Evolutionary conservation across 1,284 basidiomycete species (phyloP).

Genomic region (Paramarasmius palmivorus): DNA sequence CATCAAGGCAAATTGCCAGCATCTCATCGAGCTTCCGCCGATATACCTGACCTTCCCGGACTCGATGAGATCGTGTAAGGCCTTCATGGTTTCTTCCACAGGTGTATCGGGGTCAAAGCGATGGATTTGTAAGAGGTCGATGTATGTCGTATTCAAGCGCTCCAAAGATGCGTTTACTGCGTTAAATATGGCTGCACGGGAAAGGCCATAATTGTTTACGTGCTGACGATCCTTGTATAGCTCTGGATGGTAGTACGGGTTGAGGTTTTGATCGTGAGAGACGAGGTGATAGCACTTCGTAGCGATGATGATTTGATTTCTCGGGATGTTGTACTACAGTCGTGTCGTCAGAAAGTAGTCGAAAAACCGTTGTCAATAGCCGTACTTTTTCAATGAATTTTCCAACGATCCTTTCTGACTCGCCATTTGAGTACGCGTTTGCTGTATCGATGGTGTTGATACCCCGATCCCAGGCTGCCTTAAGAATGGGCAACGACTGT

Average conservation of each 20-base stretch:
- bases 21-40: slow-evolving; percentile 33
- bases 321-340: slow-evolving; percentile 36
- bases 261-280: slow-evolving; percentile 7
- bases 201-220: slow-evolving; percentile 36
- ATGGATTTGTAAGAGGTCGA: slow-evolving; percentile 37
- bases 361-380: not conserved
- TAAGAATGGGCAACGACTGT: slow-evolving; percentile 12
- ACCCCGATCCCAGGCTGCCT: slow-evolving; percentile 18
- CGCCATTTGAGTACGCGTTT: slow-evolving; percentile 20
- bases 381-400: slow-evolving; percentile 31
- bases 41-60: slow-evolving; percentile 40
- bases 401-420: slow-evolving; percentile 30
- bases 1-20: slow-evolving; percentile 32
- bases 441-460: slow-evolving; percentile 17
- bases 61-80: slow-evolving; percentile 39
- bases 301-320: slow-evolving; percentile 37
- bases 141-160: slow-evolving; percentile 33
- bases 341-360: not conserved
- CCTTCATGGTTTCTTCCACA: slow-evolving; percentile 40
- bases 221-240: slow-evolving; percentile 25
- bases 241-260: slow-evolving; percentile 4
- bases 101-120: slow-evolving; percentile 34
- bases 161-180: slow-evolving; percentile 30
- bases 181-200: slow-evolving; percentile 35
- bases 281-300: slow-evolving; percentile 27